phyloP scores from a whole-genome alignment of 2,329 filamentous ascomycete species.

The Paracoccidioides brasiliensis region DNA sequence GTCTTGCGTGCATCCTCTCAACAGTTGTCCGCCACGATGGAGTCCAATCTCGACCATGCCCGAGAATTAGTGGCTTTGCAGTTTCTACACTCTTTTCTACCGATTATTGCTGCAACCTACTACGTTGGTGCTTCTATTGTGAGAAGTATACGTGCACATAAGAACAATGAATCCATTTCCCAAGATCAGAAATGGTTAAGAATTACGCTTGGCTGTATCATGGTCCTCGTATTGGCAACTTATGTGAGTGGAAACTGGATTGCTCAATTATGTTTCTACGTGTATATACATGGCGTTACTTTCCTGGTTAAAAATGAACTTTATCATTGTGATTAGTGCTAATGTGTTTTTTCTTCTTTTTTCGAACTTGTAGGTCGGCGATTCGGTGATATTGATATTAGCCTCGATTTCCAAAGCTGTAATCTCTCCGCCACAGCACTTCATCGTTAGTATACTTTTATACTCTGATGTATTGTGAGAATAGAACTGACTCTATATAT shows the following conservation, averaged over 20 bases:
- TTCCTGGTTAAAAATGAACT: background rate
- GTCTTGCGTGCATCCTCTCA: background rate
- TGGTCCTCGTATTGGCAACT: constrained; percentile 22
- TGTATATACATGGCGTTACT: background rate
- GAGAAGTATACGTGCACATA: constrained; percentile 42
- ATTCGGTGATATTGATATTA: constrained; percentile 11
- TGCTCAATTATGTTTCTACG: background rate
- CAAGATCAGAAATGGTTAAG: constrained; percentile 30
- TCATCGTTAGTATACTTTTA: constrained; percentile 10
- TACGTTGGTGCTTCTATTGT: constrained; percentile 41
- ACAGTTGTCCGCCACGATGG: constrained; percentile 1
- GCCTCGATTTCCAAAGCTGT: constrained; percentile 1
- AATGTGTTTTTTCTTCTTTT: background rate
- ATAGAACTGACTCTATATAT: background rate
- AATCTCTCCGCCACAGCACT: constrained; percentile 3
- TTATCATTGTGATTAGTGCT: background rate
- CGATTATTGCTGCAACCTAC: constrained; percentile 44
- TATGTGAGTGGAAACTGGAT: constrained; percentile 25
- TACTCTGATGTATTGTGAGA: background rate
- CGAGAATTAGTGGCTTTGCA: constrained; percentile 3
- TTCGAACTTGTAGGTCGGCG: constrained; percentile 6
- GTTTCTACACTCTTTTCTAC: constrained; percentile 17
- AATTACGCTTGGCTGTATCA: constrained; percentile 31
- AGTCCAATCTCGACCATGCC: background rate
- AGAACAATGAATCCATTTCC: constrained; percentile 27